phyloP scores from a whole-genome alignment of 2,329 filamentous ascomycete genomes.

The Metarhizium humberi region DNA sequence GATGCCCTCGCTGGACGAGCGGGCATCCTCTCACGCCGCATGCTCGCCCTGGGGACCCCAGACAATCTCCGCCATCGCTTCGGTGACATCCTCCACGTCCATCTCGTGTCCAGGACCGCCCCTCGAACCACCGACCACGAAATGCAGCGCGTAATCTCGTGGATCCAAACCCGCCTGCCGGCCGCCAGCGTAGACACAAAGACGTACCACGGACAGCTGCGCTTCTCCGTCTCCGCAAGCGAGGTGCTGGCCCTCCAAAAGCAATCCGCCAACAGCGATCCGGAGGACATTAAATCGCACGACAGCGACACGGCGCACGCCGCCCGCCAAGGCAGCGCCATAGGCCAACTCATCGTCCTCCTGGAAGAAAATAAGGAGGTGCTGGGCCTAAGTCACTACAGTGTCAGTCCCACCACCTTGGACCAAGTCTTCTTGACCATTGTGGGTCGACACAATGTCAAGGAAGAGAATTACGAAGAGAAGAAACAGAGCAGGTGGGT shows the following conservation, averaged over 20 bases:
- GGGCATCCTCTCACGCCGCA: constrained; percentile 75
- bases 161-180: constrained; percentile 54
- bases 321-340: constrained; percentile 35
- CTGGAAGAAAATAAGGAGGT: constrained; percentile 61
- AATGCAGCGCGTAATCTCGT: constrained; percentile 55
- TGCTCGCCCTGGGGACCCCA: constrained; percentile 76
- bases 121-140: constrained; percentile 63
- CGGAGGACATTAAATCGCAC: neutral
- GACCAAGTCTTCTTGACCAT: constrained; percentile 88
- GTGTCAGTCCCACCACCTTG: constrained; percentile 75
- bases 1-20: constrained; percentile 76
- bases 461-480: constrained; percentile 56
- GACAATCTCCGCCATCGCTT: constrained; percentile 64
- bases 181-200: constrained; percentile 61
- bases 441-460: constrained; percentile 68
- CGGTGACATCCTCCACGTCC: constrained; percentile 71
- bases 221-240: constrained; percentile 64
- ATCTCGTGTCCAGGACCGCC: constrained; percentile 66
- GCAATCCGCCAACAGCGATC: neutral
- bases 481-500: constrained; percentile 15
- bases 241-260: constrained; percentile 22
- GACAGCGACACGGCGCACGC: constrained; percentile 11
- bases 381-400: constrained; percentile 76
- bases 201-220: constrained; percentile 75
- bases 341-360: constrained; percentile 60